A percentile compares a stretch with the other conserved stretches of the same genome.
phyloP scores from a whole-genome alignment of 169 alveolate genomes.

The Plasmodium knowlesi region DNA sequence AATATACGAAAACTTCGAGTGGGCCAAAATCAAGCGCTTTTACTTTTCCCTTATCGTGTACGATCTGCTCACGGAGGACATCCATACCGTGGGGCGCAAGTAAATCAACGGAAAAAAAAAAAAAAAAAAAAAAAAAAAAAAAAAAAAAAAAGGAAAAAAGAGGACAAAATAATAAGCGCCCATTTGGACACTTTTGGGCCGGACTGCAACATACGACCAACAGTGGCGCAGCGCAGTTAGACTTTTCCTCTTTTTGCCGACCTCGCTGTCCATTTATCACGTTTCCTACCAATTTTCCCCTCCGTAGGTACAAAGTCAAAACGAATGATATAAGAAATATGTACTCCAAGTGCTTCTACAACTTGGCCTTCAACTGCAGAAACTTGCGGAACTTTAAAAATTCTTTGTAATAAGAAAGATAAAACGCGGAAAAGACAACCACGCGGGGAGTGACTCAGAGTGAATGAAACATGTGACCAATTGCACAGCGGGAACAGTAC shows the following conservation, averaged over 20 bases:
- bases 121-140: conserved; percentile 6
- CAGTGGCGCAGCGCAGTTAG: not conserved
- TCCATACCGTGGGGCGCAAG: conserved; percentile 25
- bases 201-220: not conserved
- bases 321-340: conserved; percentile 29
- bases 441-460: not conserved
- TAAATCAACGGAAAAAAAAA: conserved; percentile 1
- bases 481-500: not conserved
- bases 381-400: conserved; percentile 35
- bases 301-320: conserved; percentile 32
- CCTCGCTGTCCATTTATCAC: not conserved
- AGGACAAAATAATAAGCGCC: not conserved
- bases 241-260: not conserved
- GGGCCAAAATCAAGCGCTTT: conserved; percentile 65
- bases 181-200: not conserved
- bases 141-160: not conserved
- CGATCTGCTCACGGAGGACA: conserved; percentile 34
- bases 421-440: not conserved
- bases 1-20: conserved; percentile 48
- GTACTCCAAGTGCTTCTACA: conserved; percentile 22
- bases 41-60: conserved; percentile 54
- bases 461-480: not conserved
- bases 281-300: not conserved
- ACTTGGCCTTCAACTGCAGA: conserved; percentile 37
- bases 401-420: conserved; percentile 39